A percentile compares a stretch with the other conserved stretches of the same genome.
Evolutionary conservation across 2,329 filamentous ascomycete genomes (phyloP).

Genomic region (Stagonosporopsis cucurbitacearum): DNA sequence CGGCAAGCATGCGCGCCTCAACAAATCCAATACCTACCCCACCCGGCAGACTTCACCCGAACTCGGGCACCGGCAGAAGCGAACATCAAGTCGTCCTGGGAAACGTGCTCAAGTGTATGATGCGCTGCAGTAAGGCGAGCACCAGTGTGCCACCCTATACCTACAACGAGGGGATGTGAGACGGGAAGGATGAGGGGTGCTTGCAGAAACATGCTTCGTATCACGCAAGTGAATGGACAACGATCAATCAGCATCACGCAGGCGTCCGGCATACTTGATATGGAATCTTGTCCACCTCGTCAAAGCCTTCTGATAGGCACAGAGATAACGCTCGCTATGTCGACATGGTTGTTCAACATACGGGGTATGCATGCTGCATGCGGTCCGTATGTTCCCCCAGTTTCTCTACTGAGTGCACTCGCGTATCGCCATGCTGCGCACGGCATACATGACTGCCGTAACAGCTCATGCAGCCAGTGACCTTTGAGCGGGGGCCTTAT

Average conservation of each 20-base stretch:
- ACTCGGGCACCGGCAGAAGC: constrained; percentile 6
- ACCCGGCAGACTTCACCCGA: constrained; percentile 7
- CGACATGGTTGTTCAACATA: not conserved
- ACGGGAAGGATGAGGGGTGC: constrained; percentile 8
- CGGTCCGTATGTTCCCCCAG: constrained; percentile 1
- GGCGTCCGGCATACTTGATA: not conserved
- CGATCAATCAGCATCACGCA: not conserved
- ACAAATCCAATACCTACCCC: constrained; percentile 23
- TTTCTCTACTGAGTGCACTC: not conserved
- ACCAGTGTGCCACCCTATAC: too few species aligned
- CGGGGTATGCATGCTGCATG: not conserved
- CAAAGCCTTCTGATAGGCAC: not conserved
- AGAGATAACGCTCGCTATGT: not conserved
- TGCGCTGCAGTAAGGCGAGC: not conserved
- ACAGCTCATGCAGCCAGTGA: not conserved
- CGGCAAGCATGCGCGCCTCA: constrained; percentile 26
- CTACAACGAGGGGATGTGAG: constrained; percentile 6
- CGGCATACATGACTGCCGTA: not conserved
- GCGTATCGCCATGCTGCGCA: constrained; percentile 4
- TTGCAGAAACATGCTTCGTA: not conserved
- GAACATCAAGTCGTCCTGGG: not conserved
- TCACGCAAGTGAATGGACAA: not conserved
- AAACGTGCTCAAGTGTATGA: not conserved
- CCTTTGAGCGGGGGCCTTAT: not conserved
- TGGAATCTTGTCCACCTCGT: not conserved